Conservation (phyloP, 352 stramenopile genomes). For the Pythium guiyangense region DNA sequence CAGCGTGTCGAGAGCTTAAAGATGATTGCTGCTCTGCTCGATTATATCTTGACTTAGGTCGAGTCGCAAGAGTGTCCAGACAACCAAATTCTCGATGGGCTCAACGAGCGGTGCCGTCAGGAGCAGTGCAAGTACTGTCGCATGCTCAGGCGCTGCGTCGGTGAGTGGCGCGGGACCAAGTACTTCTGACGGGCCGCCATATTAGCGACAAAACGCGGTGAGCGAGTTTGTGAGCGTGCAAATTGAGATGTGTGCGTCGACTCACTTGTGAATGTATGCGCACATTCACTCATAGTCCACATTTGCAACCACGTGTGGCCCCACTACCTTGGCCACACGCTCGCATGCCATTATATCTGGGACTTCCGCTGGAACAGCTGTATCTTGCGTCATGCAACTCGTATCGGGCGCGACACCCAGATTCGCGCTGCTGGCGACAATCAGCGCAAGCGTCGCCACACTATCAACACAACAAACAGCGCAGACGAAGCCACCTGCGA, state of each 20-base stretch:
- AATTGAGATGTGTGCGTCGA: too few relatives aligned
- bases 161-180: not conserved
- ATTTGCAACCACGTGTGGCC: not conserved
- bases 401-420: not conserved
- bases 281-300: not conserved
- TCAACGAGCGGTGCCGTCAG: not conserved
- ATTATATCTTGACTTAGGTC: too few relatives aligned
- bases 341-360: not conserved
- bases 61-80: too few relatives aligned
- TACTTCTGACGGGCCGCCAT: not conserved
- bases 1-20: too few relatives aligned
- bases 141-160: too few relatives aligned
- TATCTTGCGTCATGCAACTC: rapidly evolving
- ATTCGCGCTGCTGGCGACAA: not conserved
- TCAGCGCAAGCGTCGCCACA: too few relatives aligned
- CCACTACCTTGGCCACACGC: not conserved
- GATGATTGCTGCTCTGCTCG: too few relatives aligned
- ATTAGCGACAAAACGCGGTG: not conserved
- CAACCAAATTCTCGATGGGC: not conserved
- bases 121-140: not conserved
- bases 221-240: not conserved
- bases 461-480: too few relatives aligned
- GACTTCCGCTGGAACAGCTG: not conserved
- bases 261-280: too few relatives aligned
- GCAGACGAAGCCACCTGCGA: too few relatives aligned